Conservation (phyloP, 1,284 basidiomycete species). For the Austroboletus novae-zelandiae region DNA sequence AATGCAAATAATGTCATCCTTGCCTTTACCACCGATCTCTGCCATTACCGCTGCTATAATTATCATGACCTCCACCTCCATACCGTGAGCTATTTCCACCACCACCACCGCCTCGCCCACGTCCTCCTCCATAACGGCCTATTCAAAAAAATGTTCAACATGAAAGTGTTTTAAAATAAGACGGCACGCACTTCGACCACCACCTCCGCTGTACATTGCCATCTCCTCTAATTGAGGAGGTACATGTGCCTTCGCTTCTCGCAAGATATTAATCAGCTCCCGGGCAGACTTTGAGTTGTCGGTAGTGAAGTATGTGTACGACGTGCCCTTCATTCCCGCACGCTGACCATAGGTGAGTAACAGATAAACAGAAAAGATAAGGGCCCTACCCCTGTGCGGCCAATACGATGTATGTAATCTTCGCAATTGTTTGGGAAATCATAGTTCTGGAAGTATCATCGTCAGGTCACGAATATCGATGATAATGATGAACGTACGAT, state of each 20-base stretch:
- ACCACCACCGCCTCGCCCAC: slow-evolving; percentile 48
- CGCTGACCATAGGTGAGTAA: slow-evolving; percentile 47
- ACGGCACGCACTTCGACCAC: slow-evolving; percentile 61
- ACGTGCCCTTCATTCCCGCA: slow-evolving; percentile 86
- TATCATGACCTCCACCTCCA: slow-evolving; percentile 23
- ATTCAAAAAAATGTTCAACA: slow-evolving; percentile 5
- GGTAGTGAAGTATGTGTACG: slow-evolving; percentile 95
- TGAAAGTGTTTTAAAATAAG: background rate
- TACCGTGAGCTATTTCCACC: slow-evolving; percentile 21
- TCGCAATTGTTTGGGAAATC: slow-evolving; percentile 98
- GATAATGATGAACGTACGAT: slow-evolving; percentile 59
- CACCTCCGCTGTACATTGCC: slow-evolving; percentile 80
- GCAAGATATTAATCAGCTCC: slow-evolving; percentile 86
- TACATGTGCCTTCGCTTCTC: slow-evolving; percentile 86
- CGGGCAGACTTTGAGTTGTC: slow-evolving; percentile 94
- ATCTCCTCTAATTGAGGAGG: slow-evolving; percentile 94
- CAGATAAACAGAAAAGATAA: background rate
- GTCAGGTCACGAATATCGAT: slow-evolving; percentile 9
- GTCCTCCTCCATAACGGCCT: slow-evolving; percentile 61
- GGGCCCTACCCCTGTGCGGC: slow-evolving; percentile 74
- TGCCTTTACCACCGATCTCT: slow-evolving; percentile 17
- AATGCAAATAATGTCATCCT: slow-evolving; percentile 16
- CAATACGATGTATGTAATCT: slow-evolving; percentile 93
- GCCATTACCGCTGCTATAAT: background rate
- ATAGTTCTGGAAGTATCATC: slow-evolving; percentile 66